These are phyloP conservation scores for Ogataea haglerorum DNA, from an alignment of 805 yeast genomes.

Conservation along the genomic window DNA sequence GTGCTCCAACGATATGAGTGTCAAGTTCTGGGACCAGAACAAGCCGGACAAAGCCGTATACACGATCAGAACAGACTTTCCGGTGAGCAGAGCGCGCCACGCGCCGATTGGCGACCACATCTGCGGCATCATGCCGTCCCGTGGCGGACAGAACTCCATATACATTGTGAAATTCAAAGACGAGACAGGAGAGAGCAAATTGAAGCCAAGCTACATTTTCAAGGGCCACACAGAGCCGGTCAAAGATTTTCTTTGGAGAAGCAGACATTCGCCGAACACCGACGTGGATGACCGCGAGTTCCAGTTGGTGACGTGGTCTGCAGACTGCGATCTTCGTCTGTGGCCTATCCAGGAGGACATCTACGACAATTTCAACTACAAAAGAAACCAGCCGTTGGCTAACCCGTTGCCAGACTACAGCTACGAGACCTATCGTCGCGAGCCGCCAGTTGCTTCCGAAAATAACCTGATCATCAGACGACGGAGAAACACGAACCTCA, in stretches of 20 bases:
- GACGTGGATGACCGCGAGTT: slow-evolving; percentile 69
- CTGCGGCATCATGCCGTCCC: slow-evolving; percentile 83
- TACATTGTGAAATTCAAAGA: slow-evolving; percentile 50
- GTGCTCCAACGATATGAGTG: slow-evolving; percentile 81
- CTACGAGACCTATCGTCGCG: slow-evolving; percentile 47
- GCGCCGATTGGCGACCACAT: slow-evolving; percentile 83
- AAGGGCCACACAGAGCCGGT: slow-evolving; percentile 83
- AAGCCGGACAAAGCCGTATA: slow-evolving; percentile 45
- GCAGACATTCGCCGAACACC: slow-evolving; percentile 44
- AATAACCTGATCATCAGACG: slow-evolving; percentile 24
- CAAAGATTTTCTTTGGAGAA: slow-evolving; percentile 86
- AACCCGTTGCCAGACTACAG: slow-evolving; percentile 36
- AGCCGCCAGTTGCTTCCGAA: slow-evolving; percentile 36
- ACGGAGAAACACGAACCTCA: slow-evolving; percentile 16
- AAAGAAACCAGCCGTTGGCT: slow-evolving; percentile 35
- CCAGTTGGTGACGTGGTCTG: slow-evolving; percentile 92
- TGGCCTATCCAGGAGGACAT: slow-evolving; percentile 65
- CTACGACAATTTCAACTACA: slow-evolving; percentile 45
- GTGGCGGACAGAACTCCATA: slow-evolving; percentile 75
- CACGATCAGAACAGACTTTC: slow-evolving; percentile 69
- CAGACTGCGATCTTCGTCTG: slow-evolving; percentile 76
- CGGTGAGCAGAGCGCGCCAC: slow-evolving; percentile 84
- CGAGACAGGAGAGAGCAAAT: slow-evolving; percentile 33
- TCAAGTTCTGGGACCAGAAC: slow-evolving; percentile 76
- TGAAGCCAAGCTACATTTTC: slow-evolving; percentile 58